A percentile compares a stretch with the other conserved stretches of the same genome.
Conservation (phyloP, 495 filamentous ascomycete species). For the Endocarpon pusillum region DNA sequence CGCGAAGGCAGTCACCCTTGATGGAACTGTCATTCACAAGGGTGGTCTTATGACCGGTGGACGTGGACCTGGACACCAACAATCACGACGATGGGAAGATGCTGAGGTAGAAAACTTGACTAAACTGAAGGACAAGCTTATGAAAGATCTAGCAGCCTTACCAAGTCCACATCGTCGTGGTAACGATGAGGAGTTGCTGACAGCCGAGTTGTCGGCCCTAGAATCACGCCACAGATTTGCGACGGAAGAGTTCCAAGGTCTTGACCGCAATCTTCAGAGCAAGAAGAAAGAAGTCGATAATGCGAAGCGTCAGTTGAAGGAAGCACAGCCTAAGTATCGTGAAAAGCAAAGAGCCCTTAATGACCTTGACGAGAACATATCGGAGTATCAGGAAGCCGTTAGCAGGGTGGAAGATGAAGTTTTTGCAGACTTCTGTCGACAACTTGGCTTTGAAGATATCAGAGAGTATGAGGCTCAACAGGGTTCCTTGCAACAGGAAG, state of each 20-base stretch:
- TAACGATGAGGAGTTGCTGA: constrained; percentile 60
- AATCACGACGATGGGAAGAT: constrained; percentile 74
- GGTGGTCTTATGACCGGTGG: constrained; percentile 97
- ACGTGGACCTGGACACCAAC: constrained; percentile 51
- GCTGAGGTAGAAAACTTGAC: constrained; percentile 68
- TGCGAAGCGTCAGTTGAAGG: constrained; percentile 48
- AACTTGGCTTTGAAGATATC: constrained; percentile 74
- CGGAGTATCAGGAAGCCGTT: constrained; percentile 58
- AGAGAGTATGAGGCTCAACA: constrained; percentile 87
- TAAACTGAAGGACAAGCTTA: constrained; percentile 51
- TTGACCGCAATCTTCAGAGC: constrained; percentile 70
- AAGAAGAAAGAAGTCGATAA: constrained; percentile 72
- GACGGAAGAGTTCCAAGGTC: constrained; percentile 59
- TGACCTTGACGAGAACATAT: constrained; percentile 44
- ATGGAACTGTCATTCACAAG: constrained; percentile 90
- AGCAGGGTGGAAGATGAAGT: constrained; percentile 75
- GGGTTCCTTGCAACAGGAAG: constrained; percentile 77
- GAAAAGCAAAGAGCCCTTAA: constrained; percentile 52
- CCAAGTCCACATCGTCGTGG: constrained; percentile 57
- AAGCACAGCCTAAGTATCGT: constrained; percentile 60
- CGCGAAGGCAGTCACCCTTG: constrained; percentile 83
- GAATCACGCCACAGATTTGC: constrained; percentile 56
- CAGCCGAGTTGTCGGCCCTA: constrained; percentile 66
- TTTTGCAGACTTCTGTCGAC: constrained; percentile 71
- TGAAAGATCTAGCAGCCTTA: constrained; percentile 54